These are phyloP conservation scores for Debaryomyces sp. DNA, from an alignment of 1,139 yeast species.

Conservation along the genomic window DNA sequence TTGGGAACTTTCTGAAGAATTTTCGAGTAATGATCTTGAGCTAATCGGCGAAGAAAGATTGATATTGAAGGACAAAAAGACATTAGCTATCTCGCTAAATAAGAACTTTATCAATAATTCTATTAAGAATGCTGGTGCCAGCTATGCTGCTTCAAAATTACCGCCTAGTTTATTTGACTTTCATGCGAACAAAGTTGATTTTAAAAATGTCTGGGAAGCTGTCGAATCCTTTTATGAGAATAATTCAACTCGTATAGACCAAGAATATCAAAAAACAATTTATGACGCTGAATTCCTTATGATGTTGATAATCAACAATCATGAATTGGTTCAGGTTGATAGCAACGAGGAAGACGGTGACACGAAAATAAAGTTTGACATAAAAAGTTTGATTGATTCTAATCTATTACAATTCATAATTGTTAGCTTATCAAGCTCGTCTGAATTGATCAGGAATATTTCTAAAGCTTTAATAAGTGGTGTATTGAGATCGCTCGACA, in stretches of 20 bases:
- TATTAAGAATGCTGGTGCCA: conserved; percentile 24
- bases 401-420: conserved; percentile 60
- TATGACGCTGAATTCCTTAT: conserved; percentile 69
- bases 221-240: conserved; percentile 27
- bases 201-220: conserved; percentile 17
- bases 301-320: conserved; percentile 59
- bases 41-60: conserved; percentile 47
- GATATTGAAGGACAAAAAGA: conserved; percentile 44
- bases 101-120: conserved; percentile 55
- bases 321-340: conserved; percentile 52
- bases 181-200: not conserved
- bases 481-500: conserved; percentile 39
- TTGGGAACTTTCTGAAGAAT: conserved; percentile 65
- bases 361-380: conserved; percentile 41
- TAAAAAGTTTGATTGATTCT: conserved; percentile 61
- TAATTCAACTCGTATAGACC: conserved; percentile 16
- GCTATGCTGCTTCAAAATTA: not conserved
- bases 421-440: conserved; percentile 40
- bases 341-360: conserved; percentile 19
- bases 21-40: conserved; percentile 43
- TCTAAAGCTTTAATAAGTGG: conserved; percentile 44
- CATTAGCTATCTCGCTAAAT: conserved; percentile 57
- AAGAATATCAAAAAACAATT: conserved; percentile 23
- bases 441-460: conserved; percentile 17
- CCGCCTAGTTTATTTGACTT: conserved; percentile 7